Evolutionary conservation across 148 eudicot species (phyloP).

Genomic region (Agrostemma githago): DNA sequence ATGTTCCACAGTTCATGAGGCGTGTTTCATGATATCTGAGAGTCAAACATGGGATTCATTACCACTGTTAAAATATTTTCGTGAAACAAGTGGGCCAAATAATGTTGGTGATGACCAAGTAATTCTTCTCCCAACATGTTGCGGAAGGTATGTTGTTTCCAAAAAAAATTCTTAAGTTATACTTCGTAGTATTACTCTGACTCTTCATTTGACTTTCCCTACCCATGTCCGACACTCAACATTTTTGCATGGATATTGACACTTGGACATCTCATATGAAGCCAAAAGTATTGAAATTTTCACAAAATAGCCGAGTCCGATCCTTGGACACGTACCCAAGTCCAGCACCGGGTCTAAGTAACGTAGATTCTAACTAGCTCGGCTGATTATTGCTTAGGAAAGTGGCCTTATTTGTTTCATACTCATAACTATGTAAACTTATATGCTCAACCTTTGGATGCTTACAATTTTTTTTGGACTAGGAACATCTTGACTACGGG

Average conservation of each 20-base stretch:
- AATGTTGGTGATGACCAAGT: constrained; percentile 40
- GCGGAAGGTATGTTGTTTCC: constrained; percentile 58
- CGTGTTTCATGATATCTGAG: constrained; percentile 73
- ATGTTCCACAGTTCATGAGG: constrained; percentile 42
- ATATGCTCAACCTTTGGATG: neutral
- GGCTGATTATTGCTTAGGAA: neutral
- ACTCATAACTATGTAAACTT: neutral
- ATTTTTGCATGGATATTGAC: neutral
- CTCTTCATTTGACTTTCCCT: neutral
- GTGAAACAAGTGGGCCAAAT: constrained; percentile 37
- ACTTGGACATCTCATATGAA: neutral
- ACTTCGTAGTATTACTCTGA: neutral
- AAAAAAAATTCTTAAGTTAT: neutral
- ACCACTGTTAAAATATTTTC: constrained; percentile 54
- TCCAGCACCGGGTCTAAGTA: neutral
- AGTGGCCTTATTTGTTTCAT: neutral
- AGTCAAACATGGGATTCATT: constrained; percentile 83
- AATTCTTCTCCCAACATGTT: constrained; percentile 61
- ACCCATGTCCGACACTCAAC: neutral
- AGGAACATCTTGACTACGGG: neutral
- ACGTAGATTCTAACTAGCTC: neutral
- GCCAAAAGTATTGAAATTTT: neutral
- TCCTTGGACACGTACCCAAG: neutral
- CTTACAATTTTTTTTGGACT: neutral
- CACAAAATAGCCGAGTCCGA: neutral